Evolutionary conservation across 2,329 filamentous ascomycete genomes (phyloP).

Genomic region (Aaosphaeria arxii): DNA sequence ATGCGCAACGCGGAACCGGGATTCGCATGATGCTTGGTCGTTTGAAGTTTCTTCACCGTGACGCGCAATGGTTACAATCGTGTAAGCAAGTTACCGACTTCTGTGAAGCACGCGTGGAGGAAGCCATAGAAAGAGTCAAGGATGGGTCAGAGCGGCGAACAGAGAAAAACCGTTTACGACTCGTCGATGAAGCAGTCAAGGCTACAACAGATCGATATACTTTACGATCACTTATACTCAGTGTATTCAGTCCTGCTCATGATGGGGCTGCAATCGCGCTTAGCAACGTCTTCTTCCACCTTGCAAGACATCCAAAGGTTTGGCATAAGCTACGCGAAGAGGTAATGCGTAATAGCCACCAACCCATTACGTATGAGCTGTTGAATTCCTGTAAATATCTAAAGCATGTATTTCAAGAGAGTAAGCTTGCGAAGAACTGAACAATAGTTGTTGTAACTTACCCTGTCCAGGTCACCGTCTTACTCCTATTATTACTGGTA

Average conservation of each 20-base stretch:
- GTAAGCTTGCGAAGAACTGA: neutral
- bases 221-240: neutral
- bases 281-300: conserved; percentile 11
- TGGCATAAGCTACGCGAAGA: neutral
- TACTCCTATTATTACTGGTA: neutral
- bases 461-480: neutral
- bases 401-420: conserved; percentile 8
- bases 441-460: neutral
- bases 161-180: conserved; percentile 1
- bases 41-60: conserved; percentile 2
- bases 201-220: neutral
- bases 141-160: conserved; percentile 2
- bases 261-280: conserved; percentile 10
- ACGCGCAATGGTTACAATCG: conserved; percentile 5
- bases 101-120: conserved; percentile 4
- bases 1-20: conserved; percentile 7
- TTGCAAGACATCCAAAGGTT: conserved; percentile 6
- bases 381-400: conserved; percentile 14
- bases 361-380: conserved; percentile 15
- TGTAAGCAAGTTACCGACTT: conserved; percentile 5
- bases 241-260: conserved; percentile 5
- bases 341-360: neutral
- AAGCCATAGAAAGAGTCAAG: conserved; percentile 4
- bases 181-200: neutral
- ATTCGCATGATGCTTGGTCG: conserved; percentile 4